Evolutionary conservation across 177 flowering plant genomes (phyloP).

Genomic region (Vitis hybrid): DNA sequence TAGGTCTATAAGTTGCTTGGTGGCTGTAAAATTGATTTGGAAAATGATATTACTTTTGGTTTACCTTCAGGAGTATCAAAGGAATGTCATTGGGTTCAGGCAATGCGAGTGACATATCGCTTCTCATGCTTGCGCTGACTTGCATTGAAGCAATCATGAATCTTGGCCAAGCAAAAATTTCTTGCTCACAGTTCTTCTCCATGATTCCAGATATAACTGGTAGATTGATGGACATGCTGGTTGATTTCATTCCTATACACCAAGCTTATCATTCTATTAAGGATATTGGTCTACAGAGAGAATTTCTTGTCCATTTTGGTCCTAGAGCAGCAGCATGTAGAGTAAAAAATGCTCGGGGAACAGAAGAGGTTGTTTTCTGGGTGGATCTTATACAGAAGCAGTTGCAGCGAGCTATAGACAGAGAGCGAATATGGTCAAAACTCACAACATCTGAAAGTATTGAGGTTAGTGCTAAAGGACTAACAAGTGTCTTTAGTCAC

Average conservation of each 20-base stretch:
- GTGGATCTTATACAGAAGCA: slow-evolving; percentile 85
- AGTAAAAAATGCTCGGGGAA: slow-evolving; percentile 46
- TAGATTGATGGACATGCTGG: slow-evolving; percentile 89
- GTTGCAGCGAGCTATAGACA: slow-evolving; percentile 78
- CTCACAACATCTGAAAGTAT: slow-evolving; percentile 91
- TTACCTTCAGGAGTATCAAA: slow-evolving; percentile 44
- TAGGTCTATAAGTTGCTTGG: neutral
- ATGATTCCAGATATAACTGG: slow-evolving; percentile 77
- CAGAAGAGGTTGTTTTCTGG: slow-evolving; percentile 88
- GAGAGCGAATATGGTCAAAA: slow-evolving; percentile 94
- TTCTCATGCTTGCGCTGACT: slow-evolving; percentile 78
- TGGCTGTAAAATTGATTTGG: slow-evolving; percentile 8
- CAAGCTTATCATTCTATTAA: slow-evolving; percentile 69
- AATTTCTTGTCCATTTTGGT: slow-evolving; percentile 92
- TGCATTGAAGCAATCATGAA: slow-evolving; percentile 79
- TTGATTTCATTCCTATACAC: slow-evolving; percentile 60
- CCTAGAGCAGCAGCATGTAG: slow-evolving; percentile 81
- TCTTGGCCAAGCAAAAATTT: slow-evolving; percentile 92
- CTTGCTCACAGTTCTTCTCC: slow-evolving; percentile 81
- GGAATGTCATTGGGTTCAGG: slow-evolving; percentile 39
- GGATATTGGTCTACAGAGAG: slow-evolving; percentile 81
- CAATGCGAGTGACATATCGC: slow-evolving; percentile 60
- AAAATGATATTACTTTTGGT: slow-evolving; percentile 11
- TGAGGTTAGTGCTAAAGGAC: slow-evolving; percentile 54
- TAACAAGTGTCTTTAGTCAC: neutral